phyloP scores from a whole-genome alignment of 2,329 filamentous ascomycete genomes.

The Colletotrichum liaoningense region DNA sequence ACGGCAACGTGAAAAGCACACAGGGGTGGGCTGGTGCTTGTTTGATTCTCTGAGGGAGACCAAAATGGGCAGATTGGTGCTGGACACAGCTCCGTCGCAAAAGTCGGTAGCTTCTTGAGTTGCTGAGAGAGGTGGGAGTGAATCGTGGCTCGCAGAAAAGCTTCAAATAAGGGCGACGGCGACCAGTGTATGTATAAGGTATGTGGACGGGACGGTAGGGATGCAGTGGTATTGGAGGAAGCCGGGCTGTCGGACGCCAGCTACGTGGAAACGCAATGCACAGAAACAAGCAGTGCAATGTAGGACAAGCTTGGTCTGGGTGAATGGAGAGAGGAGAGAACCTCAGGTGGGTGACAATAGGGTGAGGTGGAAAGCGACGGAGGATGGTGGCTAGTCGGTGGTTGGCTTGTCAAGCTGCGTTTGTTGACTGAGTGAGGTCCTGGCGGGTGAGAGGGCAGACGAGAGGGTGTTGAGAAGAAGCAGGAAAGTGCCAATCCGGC shows the following conservation, averaged over 20 bases:
- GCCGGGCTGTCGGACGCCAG: background rate
- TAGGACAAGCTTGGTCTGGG: background rate
- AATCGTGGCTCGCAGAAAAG: background rate
- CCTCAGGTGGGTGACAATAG: background rate
- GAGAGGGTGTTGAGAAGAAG: slow-evolving; percentile 21
- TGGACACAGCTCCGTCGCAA: background rate
- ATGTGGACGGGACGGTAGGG: background rate
- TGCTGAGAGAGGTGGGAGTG: background rate
- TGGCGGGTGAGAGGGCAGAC: slow-evolving; percentile 6
- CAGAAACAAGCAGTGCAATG: background rate
- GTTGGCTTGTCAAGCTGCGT: slow-evolving; percentile 1
- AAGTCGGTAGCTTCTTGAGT: background rate
- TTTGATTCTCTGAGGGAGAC: background rate
- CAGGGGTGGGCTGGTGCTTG: slow-evolving; percentile 16
- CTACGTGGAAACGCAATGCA: background rate
- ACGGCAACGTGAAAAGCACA: slow-evolving; percentile 9
- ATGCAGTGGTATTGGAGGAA: background rate
- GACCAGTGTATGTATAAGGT: background rate
- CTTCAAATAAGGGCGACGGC: background rate
- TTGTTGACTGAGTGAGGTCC: slow-evolving; percentile 11
- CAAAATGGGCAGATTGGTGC: background rate
- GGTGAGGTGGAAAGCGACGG: slow-evolving; percentile 26
- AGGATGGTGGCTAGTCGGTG: slow-evolving; percentile 15
- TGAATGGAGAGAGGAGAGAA: background rate
- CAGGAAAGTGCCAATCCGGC: slow-evolving; percentile 9